These are phyloP conservation scores for Skeletonema menzelii DNA, from an alignment of 108 stramenopile species.

Conservation along the genomic window DNA sequence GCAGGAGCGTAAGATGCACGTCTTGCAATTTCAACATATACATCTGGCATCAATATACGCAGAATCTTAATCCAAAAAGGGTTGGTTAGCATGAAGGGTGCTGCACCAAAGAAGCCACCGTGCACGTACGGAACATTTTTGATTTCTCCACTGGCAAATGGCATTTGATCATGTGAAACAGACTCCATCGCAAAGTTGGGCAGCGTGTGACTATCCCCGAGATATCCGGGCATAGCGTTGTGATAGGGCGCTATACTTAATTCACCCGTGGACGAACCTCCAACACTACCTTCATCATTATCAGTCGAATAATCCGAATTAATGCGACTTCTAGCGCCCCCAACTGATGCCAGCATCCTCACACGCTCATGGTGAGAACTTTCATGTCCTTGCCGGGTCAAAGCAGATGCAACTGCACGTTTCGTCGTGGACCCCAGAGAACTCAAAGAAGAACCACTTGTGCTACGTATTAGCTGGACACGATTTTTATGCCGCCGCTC, in stretches of 20 bases:
- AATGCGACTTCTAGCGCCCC: constrained; percentile 5
- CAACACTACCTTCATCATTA: constrained; percentile 6
- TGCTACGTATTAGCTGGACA: constrained; percentile 28
- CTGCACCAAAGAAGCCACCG: constrained; percentile 90
- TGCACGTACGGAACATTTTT: constrained; percentile 78
- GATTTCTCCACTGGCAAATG: constrained; percentile 62
- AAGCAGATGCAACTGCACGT: constrained; percentile 23
- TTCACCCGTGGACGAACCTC: constrained; percentile 24
- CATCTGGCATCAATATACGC: constrained; percentile 80
- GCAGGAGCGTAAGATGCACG: constrained; percentile 66
- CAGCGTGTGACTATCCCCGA: constrained; percentile 37
- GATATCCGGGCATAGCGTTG: constrained; percentile 1
- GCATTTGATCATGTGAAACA: constrained; percentile 69
- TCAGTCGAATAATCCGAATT: constrained; percentile 5
- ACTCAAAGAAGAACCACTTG: constrained; percentile 33
- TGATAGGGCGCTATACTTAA: constrained; percentile 6
- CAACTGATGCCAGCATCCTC: constrained; percentile 30
- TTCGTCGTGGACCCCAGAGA: constrained; percentile 2
- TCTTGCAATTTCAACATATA: constrained; percentile 80
- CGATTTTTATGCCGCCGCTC: constrained; percentile 45
- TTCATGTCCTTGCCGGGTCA: constrained; percentile 30
- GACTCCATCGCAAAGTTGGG: constrained; percentile 59
- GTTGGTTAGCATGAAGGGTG: constrained; percentile 84
- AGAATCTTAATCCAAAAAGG: constrained; percentile 79
- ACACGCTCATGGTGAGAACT: constrained; percentile 49